Percentiles rank a stretch among this genome's conserved stretches.
Conservation (phyloP, 2,329 filamentous ascomycete genomes). For the Colletotrichum siamense region DNA sequence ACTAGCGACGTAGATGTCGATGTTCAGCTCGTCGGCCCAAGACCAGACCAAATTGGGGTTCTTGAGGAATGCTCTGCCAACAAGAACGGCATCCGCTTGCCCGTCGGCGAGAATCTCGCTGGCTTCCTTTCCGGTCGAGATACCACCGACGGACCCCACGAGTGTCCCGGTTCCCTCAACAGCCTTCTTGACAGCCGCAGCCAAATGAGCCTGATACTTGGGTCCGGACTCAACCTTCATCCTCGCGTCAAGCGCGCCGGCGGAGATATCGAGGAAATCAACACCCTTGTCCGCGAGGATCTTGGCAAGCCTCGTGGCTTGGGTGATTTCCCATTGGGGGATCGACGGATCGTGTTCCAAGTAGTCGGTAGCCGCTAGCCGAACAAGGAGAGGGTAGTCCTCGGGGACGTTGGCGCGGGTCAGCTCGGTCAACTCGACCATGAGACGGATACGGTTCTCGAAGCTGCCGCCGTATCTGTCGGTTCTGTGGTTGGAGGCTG, state of each 20-base stretch:
- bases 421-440: slow-evolving; percentile 55
- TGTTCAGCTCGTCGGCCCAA: slow-evolving; percentile 57
- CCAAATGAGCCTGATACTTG: slow-evolving; percentile 73
- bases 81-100: slow-evolving; percentile 51
- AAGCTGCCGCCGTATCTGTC: slow-evolving; percentile 53
- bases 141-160: slow-evolving; percentile 50
- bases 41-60: slow-evolving; percentile 58
- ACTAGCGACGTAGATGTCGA: slow-evolving; percentile 48
- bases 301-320: slow-evolving; percentile 66
- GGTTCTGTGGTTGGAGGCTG: slow-evolving; percentile 48
- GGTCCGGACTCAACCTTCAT: slow-evolving; percentile 64
- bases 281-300: slow-evolving; percentile 68
- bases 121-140: slow-evolving; percentile 47
- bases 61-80: slow-evolving; percentile 59
- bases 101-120: slow-evolving; percentile 49
- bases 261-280: slow-evolving; percentile 75
- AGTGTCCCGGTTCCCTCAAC: slow-evolving; percentile 59
- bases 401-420: slow-evolving; percentile 66
- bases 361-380: slow-evolving; percentile 76
- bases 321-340: slow-evolving; percentile 68
- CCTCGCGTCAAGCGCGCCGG: slow-evolving; percentile 65
- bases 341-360: slow-evolving; percentile 62
- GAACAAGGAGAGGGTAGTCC: slow-evolving; percentile 71
- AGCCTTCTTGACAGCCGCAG: slow-evolving; percentile 69
- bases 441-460: slow-evolving; percentile 47